A percentile compares a stretch with the other conserved stretches of the same genome.
These are phyloP conservation scores for Ogataea siamensis DNA, from an alignment of 805 yeast species.

Conservation along the genomic window DNA sequence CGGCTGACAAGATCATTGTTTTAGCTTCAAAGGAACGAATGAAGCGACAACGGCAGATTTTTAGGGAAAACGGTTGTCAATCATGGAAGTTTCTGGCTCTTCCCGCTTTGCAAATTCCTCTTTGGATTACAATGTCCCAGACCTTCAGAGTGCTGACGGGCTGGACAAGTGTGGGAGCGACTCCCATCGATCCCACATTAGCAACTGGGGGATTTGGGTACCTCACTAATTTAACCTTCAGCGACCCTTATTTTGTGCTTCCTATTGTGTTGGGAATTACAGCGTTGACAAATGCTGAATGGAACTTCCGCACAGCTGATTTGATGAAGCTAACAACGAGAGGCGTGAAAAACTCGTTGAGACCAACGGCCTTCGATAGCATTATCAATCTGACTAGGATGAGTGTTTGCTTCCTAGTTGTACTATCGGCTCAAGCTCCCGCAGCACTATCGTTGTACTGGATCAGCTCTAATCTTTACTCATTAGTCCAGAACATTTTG, in stretches of 20 bases:
- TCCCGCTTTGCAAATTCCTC: constrained; percentile 81
- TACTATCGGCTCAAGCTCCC: constrained; percentile 83
- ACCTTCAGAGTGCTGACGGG: constrained; percentile 78
- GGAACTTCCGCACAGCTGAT: constrained; percentile 68
- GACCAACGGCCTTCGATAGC: constrained; percentile 62
- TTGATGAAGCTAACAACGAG: constrained; percentile 42
- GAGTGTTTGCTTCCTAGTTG: constrained; percentile 78
- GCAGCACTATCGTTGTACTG: constrained; percentile 81
- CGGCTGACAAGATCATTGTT: constrained; percentile 75
- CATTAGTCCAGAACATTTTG: constrained; percentile 70
- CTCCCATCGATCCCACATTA: constrained; percentile 49
- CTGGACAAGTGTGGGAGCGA: constrained; percentile 42
- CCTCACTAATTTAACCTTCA: constrained; percentile 54
- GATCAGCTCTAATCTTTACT: constrained; percentile 80
- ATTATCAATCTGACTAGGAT: constrained; percentile 69
- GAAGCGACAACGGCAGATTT: constrained; percentile 69
- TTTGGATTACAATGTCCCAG: constrained; percentile 78
- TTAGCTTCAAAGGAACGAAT: constrained; percentile 76
- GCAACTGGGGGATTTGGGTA: constrained; percentile 57
- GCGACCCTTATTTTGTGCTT: constrained; percentile 60
- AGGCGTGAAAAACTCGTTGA: constrained; percentile 40
- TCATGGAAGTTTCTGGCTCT: constrained; percentile 75
- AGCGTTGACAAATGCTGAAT: constrained; percentile 76
- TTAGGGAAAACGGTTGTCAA: constrained; percentile 64
- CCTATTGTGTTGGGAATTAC: constrained; percentile 73